Conservation (phyloP, 2,329 filamentous ascomycete genomes). For the Proliferodiscus dingleyae region DNA sequence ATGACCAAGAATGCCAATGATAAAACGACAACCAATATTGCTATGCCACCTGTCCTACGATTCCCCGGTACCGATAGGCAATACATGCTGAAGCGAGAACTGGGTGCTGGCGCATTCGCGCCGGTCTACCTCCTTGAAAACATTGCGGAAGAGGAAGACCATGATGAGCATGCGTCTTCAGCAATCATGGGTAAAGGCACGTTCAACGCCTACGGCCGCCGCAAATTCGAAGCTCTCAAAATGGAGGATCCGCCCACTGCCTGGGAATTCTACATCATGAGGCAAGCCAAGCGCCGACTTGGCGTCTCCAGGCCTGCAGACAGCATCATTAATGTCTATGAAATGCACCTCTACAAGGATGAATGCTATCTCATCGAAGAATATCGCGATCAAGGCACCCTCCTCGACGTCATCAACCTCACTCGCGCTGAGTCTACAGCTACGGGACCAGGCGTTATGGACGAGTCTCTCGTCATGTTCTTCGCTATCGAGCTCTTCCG, state of each 20-base stretch:
- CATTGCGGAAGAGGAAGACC: slow-evolving; percentile 47
- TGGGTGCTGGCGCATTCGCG: slow-evolving; percentile 90
- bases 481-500: slow-evolving; percentile 88
- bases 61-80: slow-evolving; percentile 60
- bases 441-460: slow-evolving; percentile 61
- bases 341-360: slow-evolving; percentile 86
- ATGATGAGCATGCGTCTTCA: slow-evolving; percentile 37
- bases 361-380: slow-evolving; percentile 88
- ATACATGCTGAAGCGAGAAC: slow-evolving; percentile 77
- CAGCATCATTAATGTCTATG: slow-evolving; percentile 77
- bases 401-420: slow-evolving; percentile 91
- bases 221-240: slow-evolving; percentile 79
- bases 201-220: slow-evolving; percentile 47
- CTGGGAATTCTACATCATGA: slow-evolving; percentile 98
- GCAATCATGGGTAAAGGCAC: slow-evolving; percentile 57
- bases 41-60: slow-evolving; percentile 58
- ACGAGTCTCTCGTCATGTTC: slow-evolving; percentile 91
- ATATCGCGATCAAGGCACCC: slow-evolving; percentile 81
- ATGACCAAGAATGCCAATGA: slow-evolving; percentile 37
- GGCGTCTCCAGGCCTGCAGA: slow-evolving; percentile 68
- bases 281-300: slow-evolving; percentile 71
- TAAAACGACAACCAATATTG: slow-evolving; percentile 57
- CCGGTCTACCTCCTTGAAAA: slow-evolving; percentile 90
- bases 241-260: slow-evolving; percentile 84
- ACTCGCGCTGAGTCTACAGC: slow-evolving; percentile 63